These are phyloP conservation scores for Carpinus fangiana DNA, from an alignment of 306 rosid species.

Conservation along the genomic window DNA sequence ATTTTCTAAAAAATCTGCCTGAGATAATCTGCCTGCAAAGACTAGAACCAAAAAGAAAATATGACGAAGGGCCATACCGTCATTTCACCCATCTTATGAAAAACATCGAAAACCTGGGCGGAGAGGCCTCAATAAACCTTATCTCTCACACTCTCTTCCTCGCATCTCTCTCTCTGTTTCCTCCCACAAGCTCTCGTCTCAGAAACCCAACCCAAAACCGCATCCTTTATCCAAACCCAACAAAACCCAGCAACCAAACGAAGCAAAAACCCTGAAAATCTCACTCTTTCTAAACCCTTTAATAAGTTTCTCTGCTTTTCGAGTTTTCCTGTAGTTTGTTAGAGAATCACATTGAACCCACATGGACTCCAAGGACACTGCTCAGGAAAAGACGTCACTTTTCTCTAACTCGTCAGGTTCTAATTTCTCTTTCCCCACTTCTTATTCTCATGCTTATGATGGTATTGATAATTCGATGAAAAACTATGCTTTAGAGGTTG, in stretches of 20 bases:
- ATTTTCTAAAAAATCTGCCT: neutral
- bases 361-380: conserved; percentile 44
- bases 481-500: conserved; percentile 11
- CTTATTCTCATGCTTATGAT: conserved; percentile 28
- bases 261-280: neutral
- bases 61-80: neutral
- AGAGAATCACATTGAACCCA: neutral
- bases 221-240: neutral
- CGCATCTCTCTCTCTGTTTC: neutral
- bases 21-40: too few species aligned
- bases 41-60: too few species aligned
- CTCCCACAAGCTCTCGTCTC: neutral
- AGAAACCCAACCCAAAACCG: conserved; percentile 1
- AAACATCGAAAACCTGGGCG: conserved; percentile 16
- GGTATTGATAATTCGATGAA: conserved; percentile 13
- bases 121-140: conserved; percentile 32
- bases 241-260: neutral
- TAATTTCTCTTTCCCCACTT: conserved; percentile 24
- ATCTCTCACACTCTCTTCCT: conserved; percentile 19
- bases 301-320: neutral
- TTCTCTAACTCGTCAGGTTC: conserved; percentile 38
- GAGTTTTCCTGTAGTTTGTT: neutral
- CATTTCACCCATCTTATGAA: neutral
- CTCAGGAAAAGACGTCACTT: conserved; percentile 20
- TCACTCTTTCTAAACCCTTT: neutral